phyloP scores from a whole-genome alignment of 2,329 filamentous ascomycete genomes.

The Pseudonectria foliicola region DNA sequence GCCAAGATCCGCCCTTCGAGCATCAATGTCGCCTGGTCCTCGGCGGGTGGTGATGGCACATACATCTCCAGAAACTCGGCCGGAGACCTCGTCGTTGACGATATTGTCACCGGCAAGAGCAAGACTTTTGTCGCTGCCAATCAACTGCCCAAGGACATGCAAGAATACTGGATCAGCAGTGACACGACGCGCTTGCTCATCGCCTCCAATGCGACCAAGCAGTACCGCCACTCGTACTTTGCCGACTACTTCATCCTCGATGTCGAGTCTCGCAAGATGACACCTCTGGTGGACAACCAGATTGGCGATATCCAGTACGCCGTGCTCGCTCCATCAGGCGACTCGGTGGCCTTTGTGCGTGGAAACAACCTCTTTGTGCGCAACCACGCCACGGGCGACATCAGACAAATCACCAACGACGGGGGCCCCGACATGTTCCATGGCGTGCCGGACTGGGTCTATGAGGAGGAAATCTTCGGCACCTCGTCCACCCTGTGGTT shows the following conservation, averaged over 20 bases:
- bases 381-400: slow-evolving; percentile 34
- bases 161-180: slow-evolving; percentile 54
- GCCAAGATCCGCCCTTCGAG: slow-evolving; percentile 39
- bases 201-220: slow-evolving; percentile 59
- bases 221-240: slow-evolving; percentile 62
- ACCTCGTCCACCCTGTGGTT: slow-evolving; percentile 83
- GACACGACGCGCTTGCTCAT: slow-evolving; percentile 54
- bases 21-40: slow-evolving; percentile 49
- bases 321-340: slow-evolving; percentile 49
- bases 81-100: slow-evolving; percentile 52
- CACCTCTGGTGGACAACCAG: slow-evolving; percentile 51
- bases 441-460: slow-evolving; percentile 71
- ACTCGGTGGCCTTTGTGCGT: slow-evolving; percentile 59
- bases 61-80: slow-evolving; percentile 47
- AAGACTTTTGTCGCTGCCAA: slow-evolving; percentile 52
- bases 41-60: slow-evolving; percentile 52
- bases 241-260: slow-evolving; percentile 60
- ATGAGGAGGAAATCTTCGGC: slow-evolving; percentile 58
- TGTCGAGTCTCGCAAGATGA: slow-evolving; percentile 46
- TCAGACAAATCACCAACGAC: slow-evolving; percentile 51
- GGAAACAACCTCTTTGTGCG: slow-evolving; percentile 56
- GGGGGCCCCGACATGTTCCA: slow-evolving; percentile 57
- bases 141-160: slow-evolving; percentile 46
- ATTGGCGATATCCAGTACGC: slow-evolving; percentile 62
- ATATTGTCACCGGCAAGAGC: slow-evolving; percentile 51